phyloP scores from a whole-genome alignment of 176 grass and related monocot species.

The Juncus inflexus region DNA sequence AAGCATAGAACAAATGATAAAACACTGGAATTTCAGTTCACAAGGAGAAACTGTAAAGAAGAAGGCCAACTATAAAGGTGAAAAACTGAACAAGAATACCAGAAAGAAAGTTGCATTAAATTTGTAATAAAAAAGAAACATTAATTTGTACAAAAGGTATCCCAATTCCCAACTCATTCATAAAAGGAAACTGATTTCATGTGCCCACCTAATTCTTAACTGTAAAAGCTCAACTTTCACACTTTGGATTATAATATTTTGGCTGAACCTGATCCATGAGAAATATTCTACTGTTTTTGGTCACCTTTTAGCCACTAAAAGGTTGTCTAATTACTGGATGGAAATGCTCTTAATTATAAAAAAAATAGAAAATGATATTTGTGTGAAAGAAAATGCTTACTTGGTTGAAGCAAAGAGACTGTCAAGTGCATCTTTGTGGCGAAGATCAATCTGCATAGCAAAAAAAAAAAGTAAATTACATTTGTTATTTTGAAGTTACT shows the following conservation, averaged over 20 bases:
- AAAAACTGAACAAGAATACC: constrained; percentile 5
- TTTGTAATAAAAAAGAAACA: background rate
- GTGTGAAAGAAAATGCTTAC: constrained; percentile 31
- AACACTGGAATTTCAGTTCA: too few relatives aligned
- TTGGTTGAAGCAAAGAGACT: constrained; percentile 66
- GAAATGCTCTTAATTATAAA: background rate
- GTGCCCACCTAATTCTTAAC: constrained; percentile 16
- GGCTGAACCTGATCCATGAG: too few relatives aligned
- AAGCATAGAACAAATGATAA: too few relatives aligned
- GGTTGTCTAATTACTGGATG: background rate
- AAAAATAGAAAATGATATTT: constrained; percentile 5
- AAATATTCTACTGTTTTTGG: background rate
- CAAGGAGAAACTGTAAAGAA: too few relatives aligned
- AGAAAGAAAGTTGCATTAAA: background rate
- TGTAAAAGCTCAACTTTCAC: constrained; percentile 20
- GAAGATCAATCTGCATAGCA: constrained; percentile 75
- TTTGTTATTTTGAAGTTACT: too few relatives aligned
- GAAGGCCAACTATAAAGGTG: background rate
- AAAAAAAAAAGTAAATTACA: constrained; percentile 17
- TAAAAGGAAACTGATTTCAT: constrained; percentile 13
- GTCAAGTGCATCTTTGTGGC: constrained; percentile 54
- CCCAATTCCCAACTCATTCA: background rate
- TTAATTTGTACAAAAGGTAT: constrained; percentile 4
- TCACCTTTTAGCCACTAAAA: background rate
- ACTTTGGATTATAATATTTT: background rate